These are phyloP conservation scores for Apiosordaria backusii DNA, from an alignment of 495 filamentous ascomycete genomes.

Conservation along the genomic window DNA sequence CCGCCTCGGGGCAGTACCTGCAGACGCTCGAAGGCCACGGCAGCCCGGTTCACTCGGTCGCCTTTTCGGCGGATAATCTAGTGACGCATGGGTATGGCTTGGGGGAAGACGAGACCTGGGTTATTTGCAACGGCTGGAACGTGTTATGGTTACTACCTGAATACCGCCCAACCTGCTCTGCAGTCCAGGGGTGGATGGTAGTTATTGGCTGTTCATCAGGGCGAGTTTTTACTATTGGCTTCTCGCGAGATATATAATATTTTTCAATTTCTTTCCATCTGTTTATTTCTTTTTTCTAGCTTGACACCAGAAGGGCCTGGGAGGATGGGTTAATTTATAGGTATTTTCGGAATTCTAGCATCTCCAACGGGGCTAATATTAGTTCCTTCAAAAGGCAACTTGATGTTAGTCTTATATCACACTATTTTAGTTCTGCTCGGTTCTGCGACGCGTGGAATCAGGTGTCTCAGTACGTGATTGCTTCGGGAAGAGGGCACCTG, in stretches of 20 bases:
- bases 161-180: slow-evolving; percentile 23
- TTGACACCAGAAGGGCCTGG: slow-evolving; percentile 15
- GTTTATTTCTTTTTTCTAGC: slow-evolving; percentile 11
- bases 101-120: not conserved
- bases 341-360: slow-evolving; percentile 16
- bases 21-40: no score
- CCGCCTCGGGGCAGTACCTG: slow-evolving; percentile 72
- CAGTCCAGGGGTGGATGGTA: slow-evolving; percentile 15
- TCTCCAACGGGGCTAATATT: not conserved
- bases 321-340: slow-evolving; percentile 15
- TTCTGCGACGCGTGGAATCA: no score
- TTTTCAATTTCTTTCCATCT: slow-evolving; percentile 5
- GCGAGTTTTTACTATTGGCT: slow-evolving; percentile 16
- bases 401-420: no score
- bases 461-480: no score
- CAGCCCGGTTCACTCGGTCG: slow-evolving; percentile 59
- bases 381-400: not conserved
- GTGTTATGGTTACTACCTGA: slow-evolving; percentile 28
- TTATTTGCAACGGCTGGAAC: slow-evolving; percentile 17
- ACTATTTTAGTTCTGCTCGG: no score
- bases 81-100: not conserved
- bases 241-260: slow-evolving; percentile 9
- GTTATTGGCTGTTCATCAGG: slow-evolving; percentile 20
- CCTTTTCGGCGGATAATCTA: slow-evolving; percentile 34
- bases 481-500: no score